Evolutionary conservation across 768 basidiomycete species (phyloP).

Genomic region (Naematelia encephala): DNA sequence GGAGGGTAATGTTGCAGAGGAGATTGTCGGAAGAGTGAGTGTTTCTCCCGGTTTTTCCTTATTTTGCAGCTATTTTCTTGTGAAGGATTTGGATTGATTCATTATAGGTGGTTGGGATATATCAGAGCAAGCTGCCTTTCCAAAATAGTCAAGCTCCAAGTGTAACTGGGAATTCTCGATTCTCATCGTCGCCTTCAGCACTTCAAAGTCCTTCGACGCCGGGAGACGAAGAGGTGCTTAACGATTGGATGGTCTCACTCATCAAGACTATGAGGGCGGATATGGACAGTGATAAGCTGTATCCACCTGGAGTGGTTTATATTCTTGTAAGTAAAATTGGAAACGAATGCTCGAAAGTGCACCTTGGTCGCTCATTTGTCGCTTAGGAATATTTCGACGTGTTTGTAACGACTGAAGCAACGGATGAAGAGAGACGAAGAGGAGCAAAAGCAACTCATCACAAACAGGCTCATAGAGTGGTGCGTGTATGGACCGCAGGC

Average conservation of each 20-base stretch:
- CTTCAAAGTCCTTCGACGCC: not conserved
- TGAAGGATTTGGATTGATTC: not conserved
- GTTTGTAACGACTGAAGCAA: conserved; percentile 19
- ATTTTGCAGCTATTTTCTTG: not conserved
- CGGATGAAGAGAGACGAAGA: not conserved
- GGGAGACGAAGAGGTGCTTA: conserved; percentile 32
- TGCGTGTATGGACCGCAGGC: conserved; percentile 6
- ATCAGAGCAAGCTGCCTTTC: conserved; percentile 29
- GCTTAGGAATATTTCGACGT: conserved; percentile 35
- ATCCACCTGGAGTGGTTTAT: conserved; percentile 47
- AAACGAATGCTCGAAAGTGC: too few relatives aligned
- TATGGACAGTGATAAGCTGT: conserved; percentile 52
- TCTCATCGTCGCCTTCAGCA: not conserved
- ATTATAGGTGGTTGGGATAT: conserved; percentile 39
- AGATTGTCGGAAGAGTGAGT: conserved; percentile 50
- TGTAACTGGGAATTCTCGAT: not conserved
- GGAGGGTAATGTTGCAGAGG: conserved; percentile 50
- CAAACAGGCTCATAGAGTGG: conserved; percentile 29
- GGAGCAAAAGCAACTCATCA: conserved; percentile 6
- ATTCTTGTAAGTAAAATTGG: conserved; percentile 48
- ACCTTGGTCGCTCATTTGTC: not conserved
- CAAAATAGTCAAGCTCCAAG: not conserved
- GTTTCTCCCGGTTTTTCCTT: not conserved
- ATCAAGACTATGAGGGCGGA: conserved; percentile 51
- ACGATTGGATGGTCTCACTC: conserved; percentile 49